A percentile compares a stretch with the other conserved stretches of the same genome.
Conservation (phyloP, 176 grass and related monocot species). For the Tuctoria greenei region DNA sequence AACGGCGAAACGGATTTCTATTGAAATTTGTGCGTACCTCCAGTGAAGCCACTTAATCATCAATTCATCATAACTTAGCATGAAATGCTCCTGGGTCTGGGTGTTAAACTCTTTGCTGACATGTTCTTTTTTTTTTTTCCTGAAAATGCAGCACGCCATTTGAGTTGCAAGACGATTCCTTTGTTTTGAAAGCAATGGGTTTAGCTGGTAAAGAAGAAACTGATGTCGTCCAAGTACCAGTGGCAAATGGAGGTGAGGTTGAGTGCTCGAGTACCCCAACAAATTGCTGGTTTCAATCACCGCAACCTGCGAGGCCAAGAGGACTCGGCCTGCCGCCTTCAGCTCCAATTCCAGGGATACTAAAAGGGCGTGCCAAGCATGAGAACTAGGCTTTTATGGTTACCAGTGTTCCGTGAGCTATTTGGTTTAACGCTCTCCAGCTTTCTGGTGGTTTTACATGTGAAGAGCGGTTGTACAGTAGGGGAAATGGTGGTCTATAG, state of each 20-base stretch:
- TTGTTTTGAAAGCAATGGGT: slow-evolving; percentile 92
- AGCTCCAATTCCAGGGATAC: slow-evolving; percentile 85
- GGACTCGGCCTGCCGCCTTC: slow-evolving; percentile 41
- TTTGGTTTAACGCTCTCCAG: slow-evolving; percentile 24
- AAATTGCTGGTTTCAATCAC: slow-evolving; percentile 40
- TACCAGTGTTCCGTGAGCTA: slow-evolving; percentile 18
- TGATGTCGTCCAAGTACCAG: slow-evolving; percentile 27
- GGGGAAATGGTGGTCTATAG: slow-evolving; percentile 24
- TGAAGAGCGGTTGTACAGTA: slow-evolving; percentile 55
- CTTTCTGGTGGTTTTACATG: slow-evolving; percentile 39
- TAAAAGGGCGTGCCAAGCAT: slow-evolving; percentile 84
- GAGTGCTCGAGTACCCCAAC: slow-evolving; percentile 57
- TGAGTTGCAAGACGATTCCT: slow-evolving; percentile 91
- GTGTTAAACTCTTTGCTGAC: slow-evolving; percentile 29
- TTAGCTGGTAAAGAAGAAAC: slow-evolving; percentile 63
- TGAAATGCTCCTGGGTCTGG: background rate
- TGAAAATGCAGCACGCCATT: slow-evolving; percentile 85
- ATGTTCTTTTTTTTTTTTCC: slow-evolving; percentile 29
- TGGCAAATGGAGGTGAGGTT: slow-evolving; percentile 59
- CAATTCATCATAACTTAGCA: background rate
- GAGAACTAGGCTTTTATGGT: slow-evolving; percentile 46
- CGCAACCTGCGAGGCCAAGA: slow-evolving; percentile 44
- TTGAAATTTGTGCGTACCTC: background rate
- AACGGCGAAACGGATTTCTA: background rate
- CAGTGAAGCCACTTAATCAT: background rate